Evolutionary conservation across 306 rosid species (phyloP), one percentile per base, ranked within the genome.

Genomic region (Hylodesmum podocarpum): DNA sequence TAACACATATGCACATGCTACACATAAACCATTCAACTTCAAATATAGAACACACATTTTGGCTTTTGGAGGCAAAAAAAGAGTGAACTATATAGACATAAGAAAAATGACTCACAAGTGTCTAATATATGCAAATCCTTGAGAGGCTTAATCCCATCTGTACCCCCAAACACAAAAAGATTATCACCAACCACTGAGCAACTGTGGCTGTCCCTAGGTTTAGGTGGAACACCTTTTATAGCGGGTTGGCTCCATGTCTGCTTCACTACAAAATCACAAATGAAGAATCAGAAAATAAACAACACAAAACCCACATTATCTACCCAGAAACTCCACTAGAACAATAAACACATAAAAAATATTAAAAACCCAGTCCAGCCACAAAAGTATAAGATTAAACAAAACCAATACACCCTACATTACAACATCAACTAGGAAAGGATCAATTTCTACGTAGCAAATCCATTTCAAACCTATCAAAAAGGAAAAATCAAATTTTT

Each of bases 91-190:
- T 77, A 57, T 59, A 59, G 39, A 61, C 18, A 57, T 8, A 6
- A 69, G 47, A 84, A 71, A 36, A 25, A 77, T 1, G 59, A 75
- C 94, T 96, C 87, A 96, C 99, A 84, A 36, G 98, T 96, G 81
- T 96, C 94, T 46, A 96, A 78, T 37, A 92, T 87, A 70, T 88
- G 91, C 86, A 96, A 91, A 81, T 96, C 99, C 70, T 70, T 89
- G 24, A 96, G 94, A 33, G 99, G 99, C 65, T 80, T 96, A 68
- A 71, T 86, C 70, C 99, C 99, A 87, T 96, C 99, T 5, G 99
- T 96, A 55, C 99, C 99, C 69, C 99, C 99, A 87, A 96, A 96
- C 18, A 96, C 91, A 79, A 81, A 92, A 13, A 96, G 91, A 81
- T 88, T 86, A 79, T 91, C 93, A 72, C 90, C 96, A 88, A 96